Base-by-base conservation (phyloP, 305 asterid species). In the Ajuga reptans region DNA sequence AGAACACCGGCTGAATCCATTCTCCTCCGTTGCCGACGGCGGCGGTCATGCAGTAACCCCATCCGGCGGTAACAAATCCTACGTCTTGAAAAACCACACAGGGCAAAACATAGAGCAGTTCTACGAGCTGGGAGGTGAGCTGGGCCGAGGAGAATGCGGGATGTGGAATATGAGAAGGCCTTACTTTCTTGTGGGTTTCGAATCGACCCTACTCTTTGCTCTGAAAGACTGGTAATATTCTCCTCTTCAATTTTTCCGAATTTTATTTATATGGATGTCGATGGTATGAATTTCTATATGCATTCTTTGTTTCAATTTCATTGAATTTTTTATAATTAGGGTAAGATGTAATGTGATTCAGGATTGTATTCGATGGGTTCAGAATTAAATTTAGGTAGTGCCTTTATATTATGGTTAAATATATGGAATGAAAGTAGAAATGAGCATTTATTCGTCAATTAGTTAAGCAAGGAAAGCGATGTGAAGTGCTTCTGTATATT, bases 141-240 rank as follows among this genome's bases (percentile, higher is more conserved):
- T n/a, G n/a, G n/a, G n/a, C n/a, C n/a, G n/a, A n/a, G n/a, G n/a
- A n/a, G n/a, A n/a, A n/a, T n/a, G n/a, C n/a, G n/a, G n/a, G n/a
- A 89, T 87, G 96, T 72, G 71, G 82, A 69, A 72, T 73, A 56
- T 33, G 72, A 87, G 78, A 72, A 82, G 74, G 75, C 95, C 96
- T 79, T 85, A 82, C 80, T 91, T 91, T 80, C 89, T 87, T 72
- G 67, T 83, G 84, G 88, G 83, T 67, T 89, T 91, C 75, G n/a
- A n/a, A n/a, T n/a, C n/a, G 86, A 86, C 77, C 92, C 94, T 63
- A 79, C 86, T 51, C 46, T 79, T 29, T 81, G 78, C 83, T 87
- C 87, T 59, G 78, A 87, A 37, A 78, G 80, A 76, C 76, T 89
- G 95, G 96, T 91, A 85, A 83, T 12, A 56, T 67, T 65, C 46